phyloP scores from a whole-genome alignment of 257 asterid species.

The Sherardia arvensis region DNA sequence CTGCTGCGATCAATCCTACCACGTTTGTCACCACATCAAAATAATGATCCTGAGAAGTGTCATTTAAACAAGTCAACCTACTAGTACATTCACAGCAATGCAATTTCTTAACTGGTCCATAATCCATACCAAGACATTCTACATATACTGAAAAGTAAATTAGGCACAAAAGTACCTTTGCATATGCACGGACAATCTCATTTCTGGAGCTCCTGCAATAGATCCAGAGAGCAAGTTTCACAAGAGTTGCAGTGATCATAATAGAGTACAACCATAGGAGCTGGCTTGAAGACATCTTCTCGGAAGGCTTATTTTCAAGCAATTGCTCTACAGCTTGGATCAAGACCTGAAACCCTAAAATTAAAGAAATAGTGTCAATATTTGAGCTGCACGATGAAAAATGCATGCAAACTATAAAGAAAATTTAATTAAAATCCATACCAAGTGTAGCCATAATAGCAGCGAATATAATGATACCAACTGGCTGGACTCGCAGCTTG shows the following conservation, averaged over 20 bases:
- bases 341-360: conserved; percentile 79
- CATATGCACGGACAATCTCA: conserved; percentile 83
- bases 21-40: conserved; percentile 89
- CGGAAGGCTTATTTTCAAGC: conserved; percentile 35
- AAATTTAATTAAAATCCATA: conserved; percentile 13
- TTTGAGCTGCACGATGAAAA: background rate
- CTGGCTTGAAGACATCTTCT: conserved; percentile 48
- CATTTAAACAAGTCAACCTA: conserved; percentile 14
- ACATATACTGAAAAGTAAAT: background rate
- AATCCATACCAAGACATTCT: background rate
- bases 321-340: conserved; percentile 70
- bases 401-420: background rate
- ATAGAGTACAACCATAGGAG: conserved; percentile 67
- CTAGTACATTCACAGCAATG: background rate
- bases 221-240: conserved; percentile 79
- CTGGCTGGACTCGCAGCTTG: conserved; percentile 92
- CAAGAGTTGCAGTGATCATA: conserved; percentile 63
- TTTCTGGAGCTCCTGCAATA: conserved; percentile 83
- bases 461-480: conserved; percentile 86
- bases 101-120: no score
- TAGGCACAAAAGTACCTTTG: conserved; percentile 42
- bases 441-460: conserved; percentile 97
- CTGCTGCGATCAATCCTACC: conserved; percentile 76
- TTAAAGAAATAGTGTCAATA: background rate
- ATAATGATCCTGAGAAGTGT: conserved; percentile 62